Evolutionary conservation across 2,329 filamentous ascomycete species (phyloP), one percentile per base, ranked within the genome.

Genomic region (Fusarium tjaetaba): DNA sequence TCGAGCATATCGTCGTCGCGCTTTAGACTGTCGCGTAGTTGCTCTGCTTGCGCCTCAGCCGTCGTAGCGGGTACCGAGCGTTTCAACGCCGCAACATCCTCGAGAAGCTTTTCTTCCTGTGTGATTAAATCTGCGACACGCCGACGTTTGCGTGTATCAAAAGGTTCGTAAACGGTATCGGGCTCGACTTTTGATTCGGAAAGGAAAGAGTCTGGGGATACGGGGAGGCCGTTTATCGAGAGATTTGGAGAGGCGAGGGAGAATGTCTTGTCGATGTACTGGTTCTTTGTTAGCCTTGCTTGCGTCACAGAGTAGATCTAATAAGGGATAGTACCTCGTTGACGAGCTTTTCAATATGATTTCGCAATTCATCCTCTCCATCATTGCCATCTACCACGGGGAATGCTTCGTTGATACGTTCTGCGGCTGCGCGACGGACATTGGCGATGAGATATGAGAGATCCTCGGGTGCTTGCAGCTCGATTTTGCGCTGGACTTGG

Each of bases 381-480:
- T 79, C 80, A 16, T 80, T 79, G 30, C 77, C 46, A 89, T 38
- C 89, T 38, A 91, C 87, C 0, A 89, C 89, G 30, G 93, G 93
- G 63, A 95, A 90, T 57, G 89, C 90, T 75, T 88, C 87, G 80
- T 91, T 86, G 67, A 96, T 88, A 79, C 90, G 92, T 76, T 89
- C 88, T 49, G 88, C 86, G 16, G 93, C 93, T 64, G 91, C 90
- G 81, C 87, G 87, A 79, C 91, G 90, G 71, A 94, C 89, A 78
- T 93, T 93, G 73, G 87, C 84, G 76, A 93, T 87, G 34, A 96
- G 88, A 82, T 91, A 93, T 63, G 87, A 84, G 39, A 95, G 87
- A 82, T 96, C 93, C 55, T 92, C 90, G 46, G 90, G 89, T n/a
- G 89, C 88, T 84, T 95, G 93, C 58, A 96, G 89, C 84, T 95